A percentile compares a stretch with the other conserved stretches of the same genome.
phyloP scores from a whole-genome alignment of 331 rosid species.

The Telfairia occidentalis region DNA sequence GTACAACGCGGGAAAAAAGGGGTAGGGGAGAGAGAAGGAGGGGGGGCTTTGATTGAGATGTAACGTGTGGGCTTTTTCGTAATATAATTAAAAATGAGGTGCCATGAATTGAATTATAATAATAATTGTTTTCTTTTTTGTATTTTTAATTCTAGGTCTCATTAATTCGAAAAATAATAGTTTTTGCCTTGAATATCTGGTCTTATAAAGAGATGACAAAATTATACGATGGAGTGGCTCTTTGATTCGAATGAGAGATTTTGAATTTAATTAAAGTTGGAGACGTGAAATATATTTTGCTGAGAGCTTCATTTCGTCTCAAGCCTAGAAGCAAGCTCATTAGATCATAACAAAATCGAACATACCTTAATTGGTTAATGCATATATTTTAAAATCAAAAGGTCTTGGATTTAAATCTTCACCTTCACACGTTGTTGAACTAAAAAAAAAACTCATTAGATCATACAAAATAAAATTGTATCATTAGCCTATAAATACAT shows the following conservation, averaged over 20 bases:
- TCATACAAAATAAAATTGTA: not conserved
- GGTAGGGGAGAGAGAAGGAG: not conserved
- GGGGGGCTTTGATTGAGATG: conserved; percentile 34
- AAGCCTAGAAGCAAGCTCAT: too few relatives aligned
- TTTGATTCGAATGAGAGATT: not conserved
- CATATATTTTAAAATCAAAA: too few relatives aligned
- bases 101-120: not conserved
- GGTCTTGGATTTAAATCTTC: too few relatives aligned
- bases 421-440: too few relatives aligned
- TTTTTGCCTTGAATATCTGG: not conserved
- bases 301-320: too few relatives aligned
- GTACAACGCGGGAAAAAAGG: conserved; percentile 23
- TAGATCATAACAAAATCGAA: too few relatives aligned
- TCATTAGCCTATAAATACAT: not conserved
- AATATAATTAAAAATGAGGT: conserved; percentile 8
- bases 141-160: not conserved
- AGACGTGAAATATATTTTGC: too few relatives aligned
- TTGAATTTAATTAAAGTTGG: not conserved
- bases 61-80: conserved; percentile 34
- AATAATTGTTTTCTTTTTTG: not conserved
- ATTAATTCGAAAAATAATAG: not conserved
- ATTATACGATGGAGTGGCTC: not conserved
- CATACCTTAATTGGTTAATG: too few relatives aligned
- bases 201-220: not conserved
- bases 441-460: too few relatives aligned